Percentiles rank a stretch among this genome's conserved stretches.
These are phyloP conservation scores for Adansonia madagascariensis DNA, from an alignment of 441 rosid species.

Conservation along the genomic window DNA sequence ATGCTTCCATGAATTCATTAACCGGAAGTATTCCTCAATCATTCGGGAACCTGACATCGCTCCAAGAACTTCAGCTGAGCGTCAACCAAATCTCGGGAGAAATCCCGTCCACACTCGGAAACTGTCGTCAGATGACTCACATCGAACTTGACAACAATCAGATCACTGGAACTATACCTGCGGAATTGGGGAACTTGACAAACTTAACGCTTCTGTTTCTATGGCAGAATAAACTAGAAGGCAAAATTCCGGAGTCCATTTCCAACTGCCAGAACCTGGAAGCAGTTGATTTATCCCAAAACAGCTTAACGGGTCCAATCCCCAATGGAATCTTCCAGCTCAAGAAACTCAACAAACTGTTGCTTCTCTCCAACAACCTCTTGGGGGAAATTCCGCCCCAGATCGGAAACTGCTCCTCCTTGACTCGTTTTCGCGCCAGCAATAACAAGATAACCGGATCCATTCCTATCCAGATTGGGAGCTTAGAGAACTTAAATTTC, in stretches of 20 bases:
- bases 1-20: slow-evolving; percentile 48
- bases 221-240: slow-evolving; percentile 73
- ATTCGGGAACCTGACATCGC: slow-evolving; percentile 42
- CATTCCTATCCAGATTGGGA: slow-evolving; percentile 55
- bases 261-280: slow-evolving; percentile 60
- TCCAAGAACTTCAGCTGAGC: slow-evolving; percentile 51
- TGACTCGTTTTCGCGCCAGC: slow-evolving; percentile 63
- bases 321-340: slow-evolving; percentile 62
- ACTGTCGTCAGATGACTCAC: slow-evolving; percentile 43
- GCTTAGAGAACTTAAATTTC: slow-evolving; percentile 57
- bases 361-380: slow-evolving; percentile 66
- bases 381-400: slow-evolving; percentile 57
- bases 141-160: slow-evolving; percentile 63
- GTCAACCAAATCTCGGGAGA: slow-evolving; percentile 52
- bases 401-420: slow-evolving; percentile 60
- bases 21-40: slow-evolving; percentile 49
- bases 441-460: slow-evolving; percentile 52
- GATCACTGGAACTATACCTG: slow-evolving; percentile 60
- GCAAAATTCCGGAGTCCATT: slow-evolving; percentile 58
- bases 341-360: slow-evolving; percentile 60
- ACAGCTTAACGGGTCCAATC: slow-evolving; percentile 63
- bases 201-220: slow-evolving; percentile 61
- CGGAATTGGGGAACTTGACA: slow-evolving; percentile 51
- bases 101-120: slow-evolving; percentile 45
- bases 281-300: slow-evolving; percentile 66